Evolutionary conservation across 2,329 filamentous ascomycete genomes (phyloP).

Genomic region (Thelonectria discophora): DNA sequence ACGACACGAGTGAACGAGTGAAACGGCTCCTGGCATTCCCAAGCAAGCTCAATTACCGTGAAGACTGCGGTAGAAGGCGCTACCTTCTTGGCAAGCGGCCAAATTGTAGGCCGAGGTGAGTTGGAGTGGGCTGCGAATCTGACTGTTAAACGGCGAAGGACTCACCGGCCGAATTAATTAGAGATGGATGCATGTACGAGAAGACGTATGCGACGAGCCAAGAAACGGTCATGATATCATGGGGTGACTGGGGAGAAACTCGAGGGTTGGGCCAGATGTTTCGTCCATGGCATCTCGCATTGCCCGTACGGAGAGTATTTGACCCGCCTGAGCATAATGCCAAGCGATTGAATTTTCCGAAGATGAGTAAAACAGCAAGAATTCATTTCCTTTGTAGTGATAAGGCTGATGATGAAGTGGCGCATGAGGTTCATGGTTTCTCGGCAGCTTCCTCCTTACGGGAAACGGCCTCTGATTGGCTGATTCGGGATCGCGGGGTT

Average conservation of each 20-base stretch:
- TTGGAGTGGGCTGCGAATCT: background rate
- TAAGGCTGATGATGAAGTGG: too few relatives aligned
- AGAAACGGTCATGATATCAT: background rate
- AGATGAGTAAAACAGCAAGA: too few relatives aligned
- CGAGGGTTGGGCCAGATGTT: too few relatives aligned
- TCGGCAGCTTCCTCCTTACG: background rate
- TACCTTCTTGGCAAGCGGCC: background rate
- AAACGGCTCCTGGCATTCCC: too few relatives aligned
- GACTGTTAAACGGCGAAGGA: background rate
- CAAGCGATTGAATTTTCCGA: background rate
- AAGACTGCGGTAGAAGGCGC: background rate
- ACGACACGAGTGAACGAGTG: background rate
- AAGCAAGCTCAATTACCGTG: background rate
- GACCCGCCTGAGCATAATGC: background rate
- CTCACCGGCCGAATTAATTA: background rate
- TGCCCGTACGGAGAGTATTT: background rate
- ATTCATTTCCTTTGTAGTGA: too few relatives aligned
- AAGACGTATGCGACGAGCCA: background rate
- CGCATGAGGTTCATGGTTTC: background rate
- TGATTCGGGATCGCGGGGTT: constrained; percentile 27
- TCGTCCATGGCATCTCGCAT: too few relatives aligned
- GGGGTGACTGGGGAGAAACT: background rate
- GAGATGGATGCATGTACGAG: background rate
- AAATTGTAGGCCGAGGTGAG: too few relatives aligned
- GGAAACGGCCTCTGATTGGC: constrained; percentile 27